Percentiles rank a stretch among this genome's conserved stretches.
phyloP scores from a whole-genome alignment of 2,329 filamentous ascomycete genomes.

The Exophiala oligosperma region DNA sequence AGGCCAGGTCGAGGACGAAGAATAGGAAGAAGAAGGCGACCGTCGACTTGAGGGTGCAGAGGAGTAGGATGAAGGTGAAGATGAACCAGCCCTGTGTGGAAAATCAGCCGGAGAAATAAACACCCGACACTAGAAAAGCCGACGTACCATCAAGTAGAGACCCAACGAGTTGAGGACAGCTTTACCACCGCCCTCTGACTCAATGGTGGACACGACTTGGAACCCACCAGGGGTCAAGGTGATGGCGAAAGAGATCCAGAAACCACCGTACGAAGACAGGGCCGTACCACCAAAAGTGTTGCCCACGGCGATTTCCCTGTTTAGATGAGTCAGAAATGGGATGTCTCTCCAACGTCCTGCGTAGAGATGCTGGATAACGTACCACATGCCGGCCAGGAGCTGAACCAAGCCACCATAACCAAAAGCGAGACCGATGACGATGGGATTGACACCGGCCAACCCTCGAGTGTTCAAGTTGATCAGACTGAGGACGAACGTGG shows the following conservation, averaged over 20 bases:
- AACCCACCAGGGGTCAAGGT: constrained; percentile 69
- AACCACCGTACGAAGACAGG: constrained; percentile 77
- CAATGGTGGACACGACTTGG: constrained; percentile 55
- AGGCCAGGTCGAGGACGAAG: constrained; percentile 73
- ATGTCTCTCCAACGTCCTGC: too few species aligned
- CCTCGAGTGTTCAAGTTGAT: constrained; percentile 69
- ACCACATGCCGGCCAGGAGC: constrained; percentile 85
- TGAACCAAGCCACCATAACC: constrained; percentile 79
- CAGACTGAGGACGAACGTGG: constrained; percentile 74
- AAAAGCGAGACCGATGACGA: constrained; percentile 69
- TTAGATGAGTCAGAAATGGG: background rate
- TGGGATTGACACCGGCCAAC: constrained; percentile 59
- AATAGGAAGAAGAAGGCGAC: constrained; percentile 77
- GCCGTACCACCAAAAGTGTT: constrained; percentile 86
- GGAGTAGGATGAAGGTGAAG: constrained; percentile 72
- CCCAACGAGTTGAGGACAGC: constrained; percentile 64
- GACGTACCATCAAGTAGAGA: constrained; percentile 66
- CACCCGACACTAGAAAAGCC: background rate
- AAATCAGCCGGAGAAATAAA: constrained; percentile 10
- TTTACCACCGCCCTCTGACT: constrained; percentile 31
- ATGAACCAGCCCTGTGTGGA: constrained; percentile 70
- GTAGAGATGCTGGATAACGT: constrained; percentile 33
- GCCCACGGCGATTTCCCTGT: constrained; percentile 80
- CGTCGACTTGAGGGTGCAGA: constrained; percentile 75
- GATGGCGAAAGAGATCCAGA: constrained; percentile 77